Evolutionary conservation across 495 filamentous ascomycete genomes (phyloP).

Genomic region (Aspergillus heteromorphus): DNA sequence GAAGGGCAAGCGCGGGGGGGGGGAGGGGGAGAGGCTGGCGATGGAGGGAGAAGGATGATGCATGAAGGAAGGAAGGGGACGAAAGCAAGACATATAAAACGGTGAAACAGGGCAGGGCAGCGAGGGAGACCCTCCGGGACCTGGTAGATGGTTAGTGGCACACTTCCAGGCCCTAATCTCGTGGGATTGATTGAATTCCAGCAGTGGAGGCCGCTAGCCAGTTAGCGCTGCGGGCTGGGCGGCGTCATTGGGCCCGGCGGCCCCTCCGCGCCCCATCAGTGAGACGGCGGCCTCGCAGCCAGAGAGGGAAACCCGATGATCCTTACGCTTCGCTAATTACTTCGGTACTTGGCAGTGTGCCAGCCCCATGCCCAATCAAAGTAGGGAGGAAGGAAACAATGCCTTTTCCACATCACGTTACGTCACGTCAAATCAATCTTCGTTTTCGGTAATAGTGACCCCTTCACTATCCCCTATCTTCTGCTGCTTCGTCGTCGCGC

Average conservation of each 20-base stretch:
- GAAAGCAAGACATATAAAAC: too few species aligned
- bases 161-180: too few species aligned
- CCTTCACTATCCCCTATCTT: constrained; percentile 3
- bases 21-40: not conserved
- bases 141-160: too few species aligned
- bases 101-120: not conserved
- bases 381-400: not conserved
- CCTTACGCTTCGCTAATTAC: too few species aligned
- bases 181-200: not conserved
- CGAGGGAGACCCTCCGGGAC: not conserved
- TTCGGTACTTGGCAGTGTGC: too few species aligned
- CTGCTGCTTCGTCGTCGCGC: not conserved
- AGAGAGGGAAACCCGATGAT: not conserved
- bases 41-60: not conserved
- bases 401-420: not conserved
- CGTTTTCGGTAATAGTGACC: not conserved
- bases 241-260: not conserved
- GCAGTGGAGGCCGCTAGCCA: not conserved
- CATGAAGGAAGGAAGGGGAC: not conserved
- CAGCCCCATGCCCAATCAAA: too few species aligned
- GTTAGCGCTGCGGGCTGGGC: not conserved
- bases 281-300: not conserved
- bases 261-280: not conserved
- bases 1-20: not conserved
- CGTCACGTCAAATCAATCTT: not conserved